Evolutionary conservation across 1,284 basidiomycete species (phyloP), one percentile per base, ranked within the genome.

Genomic region (Leccinum pachyderme): DNA sequence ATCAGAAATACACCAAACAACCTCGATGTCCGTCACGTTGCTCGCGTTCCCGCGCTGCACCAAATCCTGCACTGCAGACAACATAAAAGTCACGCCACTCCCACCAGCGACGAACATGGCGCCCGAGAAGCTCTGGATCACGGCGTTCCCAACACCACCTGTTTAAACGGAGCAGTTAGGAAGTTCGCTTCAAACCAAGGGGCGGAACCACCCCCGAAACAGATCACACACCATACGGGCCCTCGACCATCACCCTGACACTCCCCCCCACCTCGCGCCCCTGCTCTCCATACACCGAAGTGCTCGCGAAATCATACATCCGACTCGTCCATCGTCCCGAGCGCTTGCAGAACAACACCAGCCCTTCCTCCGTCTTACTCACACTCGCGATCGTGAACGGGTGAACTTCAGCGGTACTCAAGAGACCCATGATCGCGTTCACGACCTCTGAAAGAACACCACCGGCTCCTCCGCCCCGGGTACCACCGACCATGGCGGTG

Each of bases 311-410:
- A 25, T 80, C 77, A 58, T 81, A 86, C 53, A 90, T 70, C 45
- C 69, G 77, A 11, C 65, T 72, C 22, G 87, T 87, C 89, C 89
- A 91, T 22, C 72, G 71, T 6, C 88, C 88, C 0, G 77, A 67
- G 62, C 81, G 83, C 74, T 87, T 86, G 63, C 78, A 79, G 64
- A 89, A 64, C 51, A 88, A 72, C 15, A 84, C 79, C 43, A 86
- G 68, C 2, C 84, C 86, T 45, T 82, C 82, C 8, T 72, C 62
- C 4, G 72, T 73, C 45, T 72, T 67, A 56, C 61, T 59, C 33
- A 70, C 71, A 59, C 77, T 83, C 54, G 86, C 76, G 69, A 94
- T 90, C 0, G 91, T 91, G 69, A 92, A 91, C 0, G 91, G 90
- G 63, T 93, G 91, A 0, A 78, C 72, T 59, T 87, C 81, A 11